A percentile compares a stretch with the other conserved stretches of the same genome.
Conservation (phyloP, 169 alveolate genomes). For the Blepharisma undulans region DNA sequence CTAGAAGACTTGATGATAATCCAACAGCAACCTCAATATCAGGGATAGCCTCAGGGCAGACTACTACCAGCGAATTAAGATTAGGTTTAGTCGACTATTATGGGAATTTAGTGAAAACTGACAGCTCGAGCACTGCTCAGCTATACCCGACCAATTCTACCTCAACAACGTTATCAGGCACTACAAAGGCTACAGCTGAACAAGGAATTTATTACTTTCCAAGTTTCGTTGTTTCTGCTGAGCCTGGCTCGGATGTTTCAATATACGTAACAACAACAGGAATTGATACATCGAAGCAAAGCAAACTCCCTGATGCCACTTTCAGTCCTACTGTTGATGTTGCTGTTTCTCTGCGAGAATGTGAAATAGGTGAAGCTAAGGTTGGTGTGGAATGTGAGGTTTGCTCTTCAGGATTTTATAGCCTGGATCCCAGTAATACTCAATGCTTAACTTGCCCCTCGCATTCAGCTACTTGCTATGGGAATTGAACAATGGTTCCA, state of each 20-base stretch:
- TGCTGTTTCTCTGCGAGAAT: background rate
- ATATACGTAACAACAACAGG: background rate
- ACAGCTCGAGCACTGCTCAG: background rate
- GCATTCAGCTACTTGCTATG: slow-evolving; percentile 55
- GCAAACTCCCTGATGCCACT: background rate
- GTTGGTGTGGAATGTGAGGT: background rate
- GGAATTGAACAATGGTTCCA: slow-evolving; percentile 59
- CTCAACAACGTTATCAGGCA: background rate
- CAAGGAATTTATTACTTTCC: background rate
- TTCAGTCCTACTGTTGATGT: background rate
- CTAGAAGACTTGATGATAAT: background rate
- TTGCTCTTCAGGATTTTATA: background rate
- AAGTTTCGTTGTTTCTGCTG: background rate
- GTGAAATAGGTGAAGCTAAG: background rate
- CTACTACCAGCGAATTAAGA: background rate
- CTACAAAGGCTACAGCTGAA: background rate
- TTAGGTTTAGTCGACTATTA: background rate
- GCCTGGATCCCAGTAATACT: too few species aligned
- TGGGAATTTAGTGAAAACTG: background rate
- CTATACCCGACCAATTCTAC: background rate
- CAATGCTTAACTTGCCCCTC: slow-evolving; percentile 42
- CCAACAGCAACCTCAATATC: background rate
- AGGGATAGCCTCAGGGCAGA: background rate
- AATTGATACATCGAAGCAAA: background rate
- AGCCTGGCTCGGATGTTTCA: background rate